A percentile compares a stretch with the other conserved stretches of the same genome.
Conservation (phyloP, 2,329 filamentous ascomycete species). For the Diaporthe vexans region DNA sequence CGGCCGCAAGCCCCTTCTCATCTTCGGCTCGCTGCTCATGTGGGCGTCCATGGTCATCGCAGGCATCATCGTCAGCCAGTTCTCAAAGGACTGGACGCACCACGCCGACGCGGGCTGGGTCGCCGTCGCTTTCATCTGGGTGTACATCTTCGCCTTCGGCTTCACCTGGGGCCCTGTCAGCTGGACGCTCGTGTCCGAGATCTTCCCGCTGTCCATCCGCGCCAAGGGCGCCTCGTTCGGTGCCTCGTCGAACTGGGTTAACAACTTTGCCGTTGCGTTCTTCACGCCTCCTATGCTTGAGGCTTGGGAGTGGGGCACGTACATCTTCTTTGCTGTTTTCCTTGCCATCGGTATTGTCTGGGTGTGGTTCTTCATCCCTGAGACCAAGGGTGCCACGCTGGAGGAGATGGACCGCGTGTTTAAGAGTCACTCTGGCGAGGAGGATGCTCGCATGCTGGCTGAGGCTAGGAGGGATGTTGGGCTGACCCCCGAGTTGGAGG, state of each 20-base stretch:
- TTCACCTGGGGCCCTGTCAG: slow-evolving; percentile 52
- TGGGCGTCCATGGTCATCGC: slow-evolving; percentile 55
- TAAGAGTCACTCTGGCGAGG: slow-evolving; percentile 52
- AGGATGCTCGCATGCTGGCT: slow-evolving; percentile 45
- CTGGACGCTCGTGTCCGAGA: slow-evolving; percentile 54
- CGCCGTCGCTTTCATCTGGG: slow-evolving; percentile 52
- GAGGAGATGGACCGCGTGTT: slow-evolving; percentile 70
- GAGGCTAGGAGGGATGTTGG: slow-evolving; percentile 46
- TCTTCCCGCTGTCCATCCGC: slow-evolving; percentile 56
- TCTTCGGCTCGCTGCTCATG: slow-evolving; percentile 56
- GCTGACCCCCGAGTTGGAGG: slow-evolving; percentile 33
- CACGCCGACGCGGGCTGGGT: slow-evolving; percentile 56
- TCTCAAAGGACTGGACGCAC: slow-evolving; percentile 52
- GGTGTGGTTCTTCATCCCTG: slow-evolving; percentile 65
- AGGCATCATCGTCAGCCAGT: slow-evolving; percentile 57
- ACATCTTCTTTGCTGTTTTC: slow-evolving; percentile 69
- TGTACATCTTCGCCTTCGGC: slow-evolving; percentile 48
- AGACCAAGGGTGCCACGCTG: slow-evolving; percentile 68
- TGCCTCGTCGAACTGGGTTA: slow-evolving; percentile 60
- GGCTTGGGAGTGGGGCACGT: slow-evolving; percentile 63
- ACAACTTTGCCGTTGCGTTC: slow-evolving; percentile 63
- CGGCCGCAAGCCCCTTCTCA: slow-evolving; percentile 56
- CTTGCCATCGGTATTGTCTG: slow-evolving; percentile 61
- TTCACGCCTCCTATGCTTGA: slow-evolving; percentile 59
- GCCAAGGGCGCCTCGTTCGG: slow-evolving; percentile 57